phyloP scores from a whole-genome alignment of 805 yeast species.

The Wickerhamomyces bovis region DNA sequence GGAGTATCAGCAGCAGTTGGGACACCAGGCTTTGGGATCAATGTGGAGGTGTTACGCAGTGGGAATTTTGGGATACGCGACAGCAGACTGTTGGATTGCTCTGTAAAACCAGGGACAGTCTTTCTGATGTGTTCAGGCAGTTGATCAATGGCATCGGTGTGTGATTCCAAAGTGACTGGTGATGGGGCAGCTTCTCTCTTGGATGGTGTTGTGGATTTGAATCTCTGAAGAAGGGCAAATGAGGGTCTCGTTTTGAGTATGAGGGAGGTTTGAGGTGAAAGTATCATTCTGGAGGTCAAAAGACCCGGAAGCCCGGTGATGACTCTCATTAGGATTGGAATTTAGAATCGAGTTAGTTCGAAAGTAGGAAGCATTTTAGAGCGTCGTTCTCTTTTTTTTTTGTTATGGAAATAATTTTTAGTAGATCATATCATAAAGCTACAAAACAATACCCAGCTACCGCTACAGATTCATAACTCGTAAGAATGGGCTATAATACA shows the following conservation, averaged over 20 bases:
- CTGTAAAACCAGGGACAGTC: conserved; percentile 23
- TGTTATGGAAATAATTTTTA: neutral
- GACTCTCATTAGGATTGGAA: neutral
- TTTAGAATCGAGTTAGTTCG: too few species aligned
- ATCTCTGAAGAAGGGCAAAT: neutral
- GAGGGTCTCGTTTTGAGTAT: neutral
- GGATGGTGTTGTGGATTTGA: conserved; percentile 5
- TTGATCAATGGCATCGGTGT: conserved; percentile 1
- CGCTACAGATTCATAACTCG: neutral
- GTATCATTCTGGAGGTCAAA: neutral
- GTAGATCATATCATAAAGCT: too few species aligned
- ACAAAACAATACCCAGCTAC: too few species aligned
- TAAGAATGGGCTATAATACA: neutral
- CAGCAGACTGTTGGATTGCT: conserved; percentile 34
- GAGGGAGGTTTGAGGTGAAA: neutral
- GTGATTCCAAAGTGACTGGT: neutral
- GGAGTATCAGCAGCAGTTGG: conserved; percentile 48
- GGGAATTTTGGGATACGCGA: conserved; percentile 66
- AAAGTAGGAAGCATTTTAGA: too few species aligned
- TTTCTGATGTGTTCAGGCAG: conserved; percentile 19
- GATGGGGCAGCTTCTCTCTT: conserved; percentile 1
- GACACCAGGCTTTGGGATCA: conserved; percentile 70
- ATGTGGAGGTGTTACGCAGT: conserved; percentile 60
- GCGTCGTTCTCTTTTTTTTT: too few species aligned
- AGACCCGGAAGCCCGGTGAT: neutral